Evolutionary conservation across 1,139 yeast species (phyloP), one percentile per base, ranked within the genome.

Genomic region (Yamadazyma sp.): DNA sequence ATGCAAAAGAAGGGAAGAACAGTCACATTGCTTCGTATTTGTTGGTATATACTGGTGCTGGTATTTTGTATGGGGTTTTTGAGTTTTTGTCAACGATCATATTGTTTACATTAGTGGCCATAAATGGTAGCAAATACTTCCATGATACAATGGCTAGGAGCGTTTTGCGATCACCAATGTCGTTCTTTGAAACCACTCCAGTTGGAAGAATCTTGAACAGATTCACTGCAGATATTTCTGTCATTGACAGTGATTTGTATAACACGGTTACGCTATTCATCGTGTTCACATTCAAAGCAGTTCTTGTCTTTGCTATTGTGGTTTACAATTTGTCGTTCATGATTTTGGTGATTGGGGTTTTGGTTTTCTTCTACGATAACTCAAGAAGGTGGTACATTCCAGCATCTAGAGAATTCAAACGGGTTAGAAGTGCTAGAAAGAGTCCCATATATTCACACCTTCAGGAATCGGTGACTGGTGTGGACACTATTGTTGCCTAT

Each of bases 121-220:
- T 66, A 23, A 54, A 51, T 34, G 70, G 67, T 7, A 57, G 71
- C 11, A 56, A 41, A 25, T 52, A 52, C 39, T 64, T 67, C 51
- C 74, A 68, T 44, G 67, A 65, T 39, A 57, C 54, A 20, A 63
- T 67, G 70, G 69, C 70, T 3, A 43, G 48, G 30, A 48, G 61
- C n/a, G 63, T 68, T 1, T 55, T 67, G 40, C 56, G 69, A 41
- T 58, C 72, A 2, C 74, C 74, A 28, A 68, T 68, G 74, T 60
- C 69, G 2, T 67, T 67, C 44, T 68, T 67, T 43, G 74, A 68
- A 42, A 67, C 73, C 11, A 67, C 73, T 0, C 74, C 74, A n/a
- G 53, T 62, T 21, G 73, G 71, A 1, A 48, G 72, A 44, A 63
- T 67, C 32, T 58, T 65, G 53, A 67, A 67, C 43, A 57, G 73